A percentile compares a stretch with the other conserved stretches of the same genome.
Conservation (phyloP, 2,329 filamentous ascomycete species). For the Ceratocystis diversiconidia region DNA sequence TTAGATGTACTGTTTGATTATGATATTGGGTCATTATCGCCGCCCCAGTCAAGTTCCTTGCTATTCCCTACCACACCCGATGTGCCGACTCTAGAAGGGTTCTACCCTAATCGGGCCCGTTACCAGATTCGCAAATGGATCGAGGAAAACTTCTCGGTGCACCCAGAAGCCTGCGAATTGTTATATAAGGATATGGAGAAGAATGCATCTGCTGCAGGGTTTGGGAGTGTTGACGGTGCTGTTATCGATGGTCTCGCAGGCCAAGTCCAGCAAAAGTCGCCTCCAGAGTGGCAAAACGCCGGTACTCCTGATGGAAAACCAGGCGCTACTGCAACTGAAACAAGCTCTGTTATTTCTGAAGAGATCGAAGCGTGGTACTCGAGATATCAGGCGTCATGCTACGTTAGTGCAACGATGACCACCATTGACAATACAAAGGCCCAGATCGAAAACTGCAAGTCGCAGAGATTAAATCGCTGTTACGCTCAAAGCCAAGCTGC, state of each 20-base stretch:
- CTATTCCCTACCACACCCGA: conserved; percentile 1
- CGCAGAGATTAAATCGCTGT: conserved; percentile 21
- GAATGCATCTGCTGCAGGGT: conserved; percentile 33
- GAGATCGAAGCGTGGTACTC: conserved; percentile 52
- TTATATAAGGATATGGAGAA: conserved; percentile 39
- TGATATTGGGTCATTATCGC: conserved; percentile 26
- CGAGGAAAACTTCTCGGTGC: conserved; percentile 45
- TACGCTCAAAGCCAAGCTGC: conserved; percentile 8
- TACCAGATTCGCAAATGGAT: conserved; percentile 49
- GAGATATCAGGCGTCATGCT: conserved; percentile 6
- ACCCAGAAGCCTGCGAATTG: conserved; percentile 39
- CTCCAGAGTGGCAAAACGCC: conserved; percentile 27
- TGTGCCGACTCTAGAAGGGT: not conserved
- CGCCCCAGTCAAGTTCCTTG: conserved; percentile 25
- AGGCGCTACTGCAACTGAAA: conserved; percentile 16
- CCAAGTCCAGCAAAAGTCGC: conserved; percentile 42
- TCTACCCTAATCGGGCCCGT: conserved; percentile 43
- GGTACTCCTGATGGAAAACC: conserved; percentile 17
- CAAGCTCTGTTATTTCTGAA: conserved; percentile 34
- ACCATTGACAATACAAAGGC: conserved; percentile 46
- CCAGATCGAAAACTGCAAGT: conserved; percentile 43
- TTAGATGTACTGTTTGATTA: conserved; percentile 51
- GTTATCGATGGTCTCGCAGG: conserved; percentile 34
- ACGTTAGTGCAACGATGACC: conserved; percentile 31
- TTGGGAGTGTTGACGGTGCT: conserved; percentile 25